Percentiles rank a stretch among this genome's conserved stretches.
Evolutionary conservation across 768 basidiomycete species (phyloP).

Genomic region (Amanita rubescens): DNA sequence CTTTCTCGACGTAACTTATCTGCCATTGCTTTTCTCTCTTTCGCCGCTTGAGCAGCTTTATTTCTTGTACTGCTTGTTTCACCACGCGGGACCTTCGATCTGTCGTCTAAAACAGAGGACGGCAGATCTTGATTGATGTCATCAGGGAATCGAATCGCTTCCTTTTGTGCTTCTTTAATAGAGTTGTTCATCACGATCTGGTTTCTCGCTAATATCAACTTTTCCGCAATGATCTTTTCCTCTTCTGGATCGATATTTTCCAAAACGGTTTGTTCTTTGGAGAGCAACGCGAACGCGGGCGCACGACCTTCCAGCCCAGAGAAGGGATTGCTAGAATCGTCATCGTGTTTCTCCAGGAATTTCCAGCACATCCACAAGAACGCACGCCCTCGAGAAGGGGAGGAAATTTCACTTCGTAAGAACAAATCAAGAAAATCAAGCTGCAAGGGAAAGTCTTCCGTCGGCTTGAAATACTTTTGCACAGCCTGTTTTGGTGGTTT

Average conservation of each 20-base stretch:
- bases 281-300: slow-evolving; percentile 32
- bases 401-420: slow-evolving; percentile 64
- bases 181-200: slow-evolving; percentile 29
- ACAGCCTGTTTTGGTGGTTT: not conserved
- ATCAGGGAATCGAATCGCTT: slow-evolving; percentile 11
- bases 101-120: slow-evolving; percentile 4
- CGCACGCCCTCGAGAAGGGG: slow-evolving; percentile 63
- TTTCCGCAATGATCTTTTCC: slow-evolving; percentile 30
- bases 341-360: slow-evolving; percentile 55
- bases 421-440: slow-evolving; percentile 76
- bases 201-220: slow-evolving; percentile 32
- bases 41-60: slow-evolving; percentile 6
- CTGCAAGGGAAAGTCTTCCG: slow-evolving; percentile 3
- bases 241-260: slow-evolving; percentile 44
- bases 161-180: slow-evolving; percentile 20
- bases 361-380: slow-evolving; percentile 86
- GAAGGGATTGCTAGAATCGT: slow-evolving; percentile 49
- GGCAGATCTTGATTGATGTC: slow-evolving; percentile 14
- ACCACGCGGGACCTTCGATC: slow-evolving; percentile 20
- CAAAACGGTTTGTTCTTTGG: slow-evolving; percentile 27
- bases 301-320: slow-evolving; percentile 35
- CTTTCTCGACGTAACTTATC: slow-evolving; percentile 16
- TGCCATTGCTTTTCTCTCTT: slow-evolving; percentile 21
- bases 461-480: slow-evolving; percentile 7
- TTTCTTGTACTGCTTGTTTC: slow-evolving; percentile 9